Evolutionary conservation across 495 filamentous ascomycete species (phyloP).

Genomic region (Pyrenula aspistea): DNA sequence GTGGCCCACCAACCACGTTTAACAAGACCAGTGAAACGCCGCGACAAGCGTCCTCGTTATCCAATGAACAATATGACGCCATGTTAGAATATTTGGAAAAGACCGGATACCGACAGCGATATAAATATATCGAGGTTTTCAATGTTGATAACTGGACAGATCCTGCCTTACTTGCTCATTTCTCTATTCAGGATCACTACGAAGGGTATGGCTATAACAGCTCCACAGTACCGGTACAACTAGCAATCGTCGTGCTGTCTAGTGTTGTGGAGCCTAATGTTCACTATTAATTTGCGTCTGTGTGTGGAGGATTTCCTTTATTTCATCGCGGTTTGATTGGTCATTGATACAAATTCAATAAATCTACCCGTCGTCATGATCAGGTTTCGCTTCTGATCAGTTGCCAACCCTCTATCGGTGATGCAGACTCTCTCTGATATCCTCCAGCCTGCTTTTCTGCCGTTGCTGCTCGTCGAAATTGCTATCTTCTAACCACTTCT

Average conservation of each 20-base stretch:
- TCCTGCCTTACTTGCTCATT: neutral
- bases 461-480: conserved; percentile 37
- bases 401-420: too few species aligned
- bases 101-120: neutral
- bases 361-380: too few species aligned
- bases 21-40: neutral
- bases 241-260: neutral
- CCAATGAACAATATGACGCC: neutral
- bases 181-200: neutral
- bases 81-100: neutral
- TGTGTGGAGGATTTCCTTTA: too few species aligned
- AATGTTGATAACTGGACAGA: neutral
- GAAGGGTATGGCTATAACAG: neutral
- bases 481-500: conserved; percentile 29
- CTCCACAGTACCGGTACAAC: neutral
- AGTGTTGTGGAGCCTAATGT: too few species aligned
- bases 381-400: too few species aligned
- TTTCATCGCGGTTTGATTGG: too few species aligned
- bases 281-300: too few species aligned
- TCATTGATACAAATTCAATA: too few species aligned
- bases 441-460: conserved; percentile 26
- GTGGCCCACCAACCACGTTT: too few species aligned
- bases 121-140: neutral
- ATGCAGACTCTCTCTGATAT: conserved; percentile 7
- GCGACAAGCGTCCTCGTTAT: neutral